These are phyloP conservation scores for Debaryomyces singareniensis DNA, from an alignment of 1,139 yeast genomes.

Conservation along the genomic window DNA sequence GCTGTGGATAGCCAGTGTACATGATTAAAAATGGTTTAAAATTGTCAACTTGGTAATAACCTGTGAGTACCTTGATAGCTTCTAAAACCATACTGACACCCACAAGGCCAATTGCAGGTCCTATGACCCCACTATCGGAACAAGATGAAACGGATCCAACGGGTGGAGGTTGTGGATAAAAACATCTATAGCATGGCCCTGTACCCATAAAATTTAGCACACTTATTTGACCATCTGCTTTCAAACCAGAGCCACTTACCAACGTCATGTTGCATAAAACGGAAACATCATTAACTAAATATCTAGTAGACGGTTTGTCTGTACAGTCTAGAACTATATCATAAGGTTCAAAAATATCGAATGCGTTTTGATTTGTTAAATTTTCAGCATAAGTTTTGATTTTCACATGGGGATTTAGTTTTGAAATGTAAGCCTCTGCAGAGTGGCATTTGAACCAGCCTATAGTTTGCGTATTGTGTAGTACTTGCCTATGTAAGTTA, in stretches of 20 bases:
- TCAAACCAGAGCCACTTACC: slow-evolving; percentile 88
- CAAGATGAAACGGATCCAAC: slow-evolving; percentile 80
- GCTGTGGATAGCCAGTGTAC: slow-evolving; percentile 71
- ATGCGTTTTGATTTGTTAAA: slow-evolving; percentile 53
- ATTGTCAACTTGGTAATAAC: slow-evolving; percentile 40
- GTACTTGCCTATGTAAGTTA: slow-evolving; percentile 83
- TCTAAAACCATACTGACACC: slow-evolving; percentile 90
- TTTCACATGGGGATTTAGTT: slow-evolving; percentile 62
- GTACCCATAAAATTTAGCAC: slow-evolving; percentile 57
- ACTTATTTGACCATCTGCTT: slow-evolving; percentile 85
- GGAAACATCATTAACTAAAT: slow-evolving; percentile 80
- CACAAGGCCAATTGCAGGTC: slow-evolving; percentile 89
- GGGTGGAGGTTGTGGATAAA: slow-evolving; percentile 87
- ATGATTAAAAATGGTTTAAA: slow-evolving; percentile 67
- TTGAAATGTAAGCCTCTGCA: slow-evolving; percentile 49
- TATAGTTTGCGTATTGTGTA: slow-evolving; percentile 62
- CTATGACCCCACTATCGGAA: slow-evolving; percentile 91
- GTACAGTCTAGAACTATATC: slow-evolving; percentile 89
- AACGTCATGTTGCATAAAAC: slow-evolving; percentile 65
- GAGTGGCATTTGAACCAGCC: slow-evolving; percentile 75
- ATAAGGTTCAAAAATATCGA: slow-evolving; percentile 53
- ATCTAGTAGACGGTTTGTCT: slow-evolving; percentile 85
- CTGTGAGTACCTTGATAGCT: slow-evolving; percentile 67
- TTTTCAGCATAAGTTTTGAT: slow-evolving; percentile 48
- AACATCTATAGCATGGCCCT: slow-evolving; percentile 95